Evolutionary conservation across 2,329 filamentous ascomycete species (phyloP).

Genomic region (Alternaria brassicae): DNA sequence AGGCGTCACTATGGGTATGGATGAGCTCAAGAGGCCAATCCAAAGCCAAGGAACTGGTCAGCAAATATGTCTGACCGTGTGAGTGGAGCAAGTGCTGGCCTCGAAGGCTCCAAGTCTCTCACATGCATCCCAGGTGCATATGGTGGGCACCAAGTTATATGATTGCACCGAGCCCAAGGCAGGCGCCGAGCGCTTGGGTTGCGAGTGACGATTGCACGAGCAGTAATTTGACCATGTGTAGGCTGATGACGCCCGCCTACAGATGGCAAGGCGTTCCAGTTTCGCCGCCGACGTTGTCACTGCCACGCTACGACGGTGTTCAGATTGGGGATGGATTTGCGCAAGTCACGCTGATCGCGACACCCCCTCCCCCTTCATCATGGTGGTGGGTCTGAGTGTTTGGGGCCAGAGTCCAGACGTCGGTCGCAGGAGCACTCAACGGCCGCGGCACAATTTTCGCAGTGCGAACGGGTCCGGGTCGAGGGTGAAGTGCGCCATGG

Average conservation of each 20-base stretch:
- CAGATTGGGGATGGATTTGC: conserved; percentile 22
- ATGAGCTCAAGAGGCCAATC: conserved; percentile 8
- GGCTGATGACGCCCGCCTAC: conserved; percentile 27
- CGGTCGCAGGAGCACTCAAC: conserved; percentile 29
- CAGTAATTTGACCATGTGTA: conserved; percentile 14
- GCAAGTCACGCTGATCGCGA: conserved; percentile 24
- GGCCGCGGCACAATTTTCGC: conserved; percentile 34
- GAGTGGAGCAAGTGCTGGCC: conserved; percentile 21
- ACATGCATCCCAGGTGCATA: conserved; percentile 16
- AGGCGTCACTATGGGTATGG: conserved; percentile 5
- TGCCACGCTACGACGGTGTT: conserved; percentile 26
- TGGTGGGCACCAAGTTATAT: conserved; percentile 30
- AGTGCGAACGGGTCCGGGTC: conserved; percentile 22
- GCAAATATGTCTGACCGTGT: conserved; percentile 16
- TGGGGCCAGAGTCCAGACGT: conserved; percentile 21
- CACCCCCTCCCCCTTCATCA: conserved; percentile 18
- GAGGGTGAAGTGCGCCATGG: conserved; percentile 1
- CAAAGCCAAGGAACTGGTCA: conserved; percentile 12
- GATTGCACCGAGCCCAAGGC: conserved; percentile 23
- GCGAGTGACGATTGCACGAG: conserved; percentile 33
- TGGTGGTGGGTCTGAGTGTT: conserved; percentile 15
- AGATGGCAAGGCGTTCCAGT: conserved; percentile 8
- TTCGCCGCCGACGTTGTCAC: conserved; percentile 26
- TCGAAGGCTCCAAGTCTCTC: conserved; percentile 23
- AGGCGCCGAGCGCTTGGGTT: conserved; percentile 26